Base-by-base conservation (phyloP, 2,329 filamentous ascomycete genomes). In the Alternaria hordeiaustralica region DNA sequence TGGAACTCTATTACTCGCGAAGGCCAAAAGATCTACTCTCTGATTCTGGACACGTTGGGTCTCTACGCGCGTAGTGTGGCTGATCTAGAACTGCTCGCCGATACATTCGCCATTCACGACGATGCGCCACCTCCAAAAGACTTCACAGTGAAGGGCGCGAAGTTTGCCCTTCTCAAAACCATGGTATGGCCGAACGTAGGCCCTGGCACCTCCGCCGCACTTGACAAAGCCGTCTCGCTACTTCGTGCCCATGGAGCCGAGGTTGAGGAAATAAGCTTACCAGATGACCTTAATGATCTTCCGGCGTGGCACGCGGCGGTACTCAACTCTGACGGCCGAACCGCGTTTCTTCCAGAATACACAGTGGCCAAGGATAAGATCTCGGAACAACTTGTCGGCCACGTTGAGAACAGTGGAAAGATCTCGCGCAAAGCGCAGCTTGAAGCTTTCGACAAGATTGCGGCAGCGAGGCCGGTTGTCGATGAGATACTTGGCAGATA, bases 1-100 rank as follows among this genome's bases (percentile, higher is more conserved):
- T 91, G 88, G 87, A 86, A 86, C 58, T 79, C 87, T 0, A 84
- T 92, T 33, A 88, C 85, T 0, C 82, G 87, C 0, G 89, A 91
- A 71, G 89, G 89, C 0, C 82, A 86, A 47, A 88, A 87, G 73
- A 79, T 88, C 2, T 89, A 86, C 68, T 86, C 87, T 0, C 77
- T 87, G 1, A 87, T 83, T 1, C 81, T 88, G 6, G 90, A 92
- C 69, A 92, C 89, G 0, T 70, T 90, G 0, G 89, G 90, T 2
- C 79, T 90, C 12, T 90, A 86, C 61, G 83, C 87, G 0, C 84
- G 89, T 0, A 84, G 81, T 6, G 81, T 89, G 0, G 84, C 84
- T 1, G 90, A 92, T 61, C 73, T 92, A 0, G 78, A 87, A 33
- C 74, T 90, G 0, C 73, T 92, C 0, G 81, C 85, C 1, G 83